These are phyloP conservation scores for Rhodotorula paludigena DNA, from an alignment of 768 basidiomycete genomes.

Conservation along the genomic window DNA sequence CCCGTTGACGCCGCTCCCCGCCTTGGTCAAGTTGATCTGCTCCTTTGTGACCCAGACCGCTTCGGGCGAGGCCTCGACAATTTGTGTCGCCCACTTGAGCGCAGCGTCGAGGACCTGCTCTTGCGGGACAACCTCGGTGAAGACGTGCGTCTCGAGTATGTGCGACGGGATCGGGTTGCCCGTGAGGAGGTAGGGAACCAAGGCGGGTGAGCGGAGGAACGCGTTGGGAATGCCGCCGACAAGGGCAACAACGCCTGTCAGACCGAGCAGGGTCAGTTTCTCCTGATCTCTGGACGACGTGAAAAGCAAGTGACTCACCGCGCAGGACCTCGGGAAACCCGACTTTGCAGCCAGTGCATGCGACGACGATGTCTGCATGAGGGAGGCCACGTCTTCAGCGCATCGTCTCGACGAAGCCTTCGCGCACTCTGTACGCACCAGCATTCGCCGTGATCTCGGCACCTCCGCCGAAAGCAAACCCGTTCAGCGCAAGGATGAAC, in stretches of 20 bases:
- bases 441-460: slow-evolving; percentile 35
- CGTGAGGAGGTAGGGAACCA: slow-evolving; percentile 67
- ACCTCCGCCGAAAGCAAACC: slow-evolving; percentile 37
- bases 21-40: slow-evolving; percentile 57
- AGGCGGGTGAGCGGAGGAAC: slow-evolving; percentile 39
- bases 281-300: neutral
- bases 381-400: neutral
- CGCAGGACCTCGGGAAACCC: slow-evolving; percentile 41
- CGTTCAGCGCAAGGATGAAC: slow-evolving; percentile 41
- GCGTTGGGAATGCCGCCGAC: slow-evolving; percentile 32
- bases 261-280: neutral
- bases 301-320: slow-evolving; percentile 8
- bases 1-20: slow-evolving; percentile 56
- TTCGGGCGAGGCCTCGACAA: slow-evolving; percentile 68
- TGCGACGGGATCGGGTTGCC: slow-evolving; percentile 66
- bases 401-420: neutral
- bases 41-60: slow-evolving; percentile 70
- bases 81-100: slow-evolving; percentile 58
- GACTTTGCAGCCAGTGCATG: slow-evolving; percentile 22
- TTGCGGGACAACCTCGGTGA: slow-evolving; percentile 63
- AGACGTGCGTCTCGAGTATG: slow-evolving; percentile 63
- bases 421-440: too few species aligned
- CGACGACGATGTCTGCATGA: slow-evolving; percentile 38
- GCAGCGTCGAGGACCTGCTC: slow-evolving; percentile 59
- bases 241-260: slow-evolving; percentile 17